phyloP scores from a whole-genome alignment of 768 basidiomycete species.

The Phallus indusiatus region DNA sequence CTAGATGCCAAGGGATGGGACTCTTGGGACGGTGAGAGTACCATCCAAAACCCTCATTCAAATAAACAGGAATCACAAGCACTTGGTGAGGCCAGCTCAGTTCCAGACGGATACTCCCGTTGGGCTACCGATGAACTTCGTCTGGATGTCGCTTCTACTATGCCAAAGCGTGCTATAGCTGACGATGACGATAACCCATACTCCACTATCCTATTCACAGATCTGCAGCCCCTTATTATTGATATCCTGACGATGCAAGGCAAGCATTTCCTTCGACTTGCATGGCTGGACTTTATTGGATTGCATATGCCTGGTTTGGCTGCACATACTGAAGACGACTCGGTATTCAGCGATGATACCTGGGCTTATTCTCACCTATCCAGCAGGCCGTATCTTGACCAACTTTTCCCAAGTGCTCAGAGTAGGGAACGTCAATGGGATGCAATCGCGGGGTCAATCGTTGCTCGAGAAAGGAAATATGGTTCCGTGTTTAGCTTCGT shows the following conservation, averaged over 20 bases:
- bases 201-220: conserved; percentile 60
- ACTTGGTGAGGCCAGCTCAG: not conserved
- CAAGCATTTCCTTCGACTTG: conserved; percentile 49
- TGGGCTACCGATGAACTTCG: conserved; percentile 55
- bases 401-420: conserved; percentile 39
- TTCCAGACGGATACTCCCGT: conserved; percentile 52
- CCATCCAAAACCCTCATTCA: conserved; percentile 14
- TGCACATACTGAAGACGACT: conserved; percentile 23
- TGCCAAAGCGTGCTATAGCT: conserved; percentile 49
- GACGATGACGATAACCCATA: conserved; percentile 58
- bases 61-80: not conserved
- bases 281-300: conserved; percentile 65
- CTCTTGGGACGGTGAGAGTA: conserved; percentile 42
- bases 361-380: conserved; percentile 48
- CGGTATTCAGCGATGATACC: conserved; percentile 44
- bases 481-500: conserved; percentile 56
- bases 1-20: conserved; percentile 58
- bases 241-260: conserved; percentile 32
- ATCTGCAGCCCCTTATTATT: conserved; percentile 49
- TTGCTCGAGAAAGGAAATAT: conserved; percentile 60
- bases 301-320: conserved; percentile 63
- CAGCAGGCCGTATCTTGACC: conserved; percentile 34
- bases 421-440: conserved; percentile 27
- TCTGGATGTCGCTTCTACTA: conserved; percentile 32
- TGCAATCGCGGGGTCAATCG: conserved; percentile 51